Percentiles rank a stretch among this genome's conserved stretches.
Evolutionary conservation across 1,139 yeast genomes (phyloP).

Genomic region (Geotrichum fermentans): DNA sequence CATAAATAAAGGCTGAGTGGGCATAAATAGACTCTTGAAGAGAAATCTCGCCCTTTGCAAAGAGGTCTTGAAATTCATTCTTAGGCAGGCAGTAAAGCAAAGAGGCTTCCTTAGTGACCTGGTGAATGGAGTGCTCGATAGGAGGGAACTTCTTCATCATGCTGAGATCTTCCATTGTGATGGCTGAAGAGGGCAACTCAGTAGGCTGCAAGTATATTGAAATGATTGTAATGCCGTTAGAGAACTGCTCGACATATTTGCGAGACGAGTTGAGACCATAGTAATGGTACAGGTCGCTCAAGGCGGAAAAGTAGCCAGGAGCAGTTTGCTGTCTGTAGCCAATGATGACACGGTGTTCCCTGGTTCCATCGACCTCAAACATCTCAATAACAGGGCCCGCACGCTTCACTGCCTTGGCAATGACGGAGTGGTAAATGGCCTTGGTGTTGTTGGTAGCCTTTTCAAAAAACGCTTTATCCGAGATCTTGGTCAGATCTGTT

Average conservation of each 20-base stretch:
- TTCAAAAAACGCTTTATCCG: slow-evolving; percentile 74
- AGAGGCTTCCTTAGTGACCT: slow-evolving; percentile 91
- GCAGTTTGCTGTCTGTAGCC: slow-evolving; percentile 84
- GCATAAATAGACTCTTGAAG: slow-evolving; percentile 93
- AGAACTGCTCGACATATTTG: slow-evolving; percentile 90
- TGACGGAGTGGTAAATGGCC: slow-evolving; percentile 65
- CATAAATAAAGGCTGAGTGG: slow-evolving; percentile 88
- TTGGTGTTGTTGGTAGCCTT: slow-evolving; percentile 80
- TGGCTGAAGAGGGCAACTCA: slow-evolving; percentile 35
- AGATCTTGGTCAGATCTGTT: slow-evolving; percentile 57
- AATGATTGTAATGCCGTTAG: slow-evolving; percentile 80
- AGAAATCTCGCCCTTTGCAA: slow-evolving; percentile 73
- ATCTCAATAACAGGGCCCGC: slow-evolving; percentile 94
- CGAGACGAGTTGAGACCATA: slow-evolving; percentile 82
- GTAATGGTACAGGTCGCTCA: slow-evolving; percentile 82
- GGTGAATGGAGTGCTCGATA: slow-evolving; percentile 75
- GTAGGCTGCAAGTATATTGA: slow-evolving; percentile 77
- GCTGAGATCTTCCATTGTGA: slow-evolving; percentile 35
- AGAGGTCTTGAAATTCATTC: slow-evolving; percentile 70
- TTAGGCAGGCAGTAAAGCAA: slow-evolving; percentile 87
- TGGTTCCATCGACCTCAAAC: slow-evolving; percentile 69
- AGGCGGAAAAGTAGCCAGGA: slow-evolving; percentile 82
- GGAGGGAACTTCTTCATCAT: slow-evolving; percentile 41
- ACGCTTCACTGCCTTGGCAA: slow-evolving; percentile 62
- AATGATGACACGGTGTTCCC: slow-evolving; percentile 80